These are phyloP conservation scores for Phycomyces nitens DNA, from an alignment of 192 early-diverging fungal genomes.

Conservation along the genomic window DNA sequence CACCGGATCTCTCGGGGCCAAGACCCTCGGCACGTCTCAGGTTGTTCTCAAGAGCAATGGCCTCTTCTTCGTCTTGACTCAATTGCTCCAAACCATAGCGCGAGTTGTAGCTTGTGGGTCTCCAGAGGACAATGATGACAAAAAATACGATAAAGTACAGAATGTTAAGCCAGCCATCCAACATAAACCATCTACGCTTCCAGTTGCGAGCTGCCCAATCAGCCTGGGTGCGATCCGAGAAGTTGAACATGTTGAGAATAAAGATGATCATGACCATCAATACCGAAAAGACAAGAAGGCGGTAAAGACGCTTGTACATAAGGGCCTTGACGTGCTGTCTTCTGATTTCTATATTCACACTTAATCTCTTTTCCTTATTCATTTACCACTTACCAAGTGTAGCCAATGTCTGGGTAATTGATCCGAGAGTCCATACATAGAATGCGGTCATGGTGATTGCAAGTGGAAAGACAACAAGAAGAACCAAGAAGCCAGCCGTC, in stretches of 20 bases:
- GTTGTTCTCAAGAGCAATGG: conserved; percentile 61
- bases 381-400: conserved; percentile 45
- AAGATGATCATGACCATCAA: conserved; percentile 74
- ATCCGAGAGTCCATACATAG: conserved; percentile 90
- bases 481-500: conserved; percentile 61
- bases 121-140: conserved; percentile 83
- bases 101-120: conserved; percentile 88
- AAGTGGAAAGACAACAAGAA: conserved; percentile 83
- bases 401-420: conserved; percentile 73
- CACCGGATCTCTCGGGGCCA: conserved; percentile 30
- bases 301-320: conserved; percentile 87
- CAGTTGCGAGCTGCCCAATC: conserved; percentile 76
- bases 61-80: conserved; percentile 67
- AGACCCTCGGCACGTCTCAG: conserved; percentile 45
- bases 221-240: conserved; percentile 56
- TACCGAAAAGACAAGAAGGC: conserved; percentile 74
- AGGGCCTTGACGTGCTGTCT: conserved; percentile 84
- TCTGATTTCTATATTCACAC: conserved; percentile 47
- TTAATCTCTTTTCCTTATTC: background rate
- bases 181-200: conserved; percentile 85
- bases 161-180: conserved; percentile 91
- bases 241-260: conserved; percentile 77
- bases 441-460: conserved; percentile 89
- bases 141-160: conserved; percentile 79
- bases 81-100: conserved; percentile 88